Evolutionary conservation across 2,329 filamentous ascomycete genomes (phyloP).

Genomic region (Penicillium brasilianum): DNA sequence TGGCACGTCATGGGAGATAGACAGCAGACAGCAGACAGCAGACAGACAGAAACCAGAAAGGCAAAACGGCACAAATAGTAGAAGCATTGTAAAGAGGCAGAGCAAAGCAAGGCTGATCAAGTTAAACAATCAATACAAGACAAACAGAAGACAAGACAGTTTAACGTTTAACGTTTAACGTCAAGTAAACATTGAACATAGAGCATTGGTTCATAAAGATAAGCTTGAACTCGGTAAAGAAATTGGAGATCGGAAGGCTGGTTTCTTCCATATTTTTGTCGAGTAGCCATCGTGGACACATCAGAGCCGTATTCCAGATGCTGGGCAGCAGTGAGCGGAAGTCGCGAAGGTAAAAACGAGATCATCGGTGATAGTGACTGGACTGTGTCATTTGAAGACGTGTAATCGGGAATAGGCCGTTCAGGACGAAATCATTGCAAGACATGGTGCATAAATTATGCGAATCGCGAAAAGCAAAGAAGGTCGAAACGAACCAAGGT

Average conservation of each 20-base stretch:
- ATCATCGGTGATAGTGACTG: not conserved
- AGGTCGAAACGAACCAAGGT: not conserved
- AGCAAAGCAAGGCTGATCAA: not conserved
- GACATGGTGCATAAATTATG: not conserved
- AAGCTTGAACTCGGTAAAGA: not conserved
- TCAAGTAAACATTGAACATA: conserved; percentile 3
- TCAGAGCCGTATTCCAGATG: conserved; percentile 6
- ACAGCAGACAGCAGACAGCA: conserved; percentile 2
- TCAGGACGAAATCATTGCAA: not conserved
- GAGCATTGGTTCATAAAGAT: conserved; percentile 1
- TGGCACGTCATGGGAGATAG: conserved; percentile 12
- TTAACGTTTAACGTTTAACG: not conserved
- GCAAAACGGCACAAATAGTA: not conserved
- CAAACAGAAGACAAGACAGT: not conserved
- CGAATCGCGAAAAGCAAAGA: not conserved
- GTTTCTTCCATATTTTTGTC: conserved; percentile 24
- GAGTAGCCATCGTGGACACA: conserved; percentile 29
- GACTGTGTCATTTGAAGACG: not conserved
- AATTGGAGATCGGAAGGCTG: not conserved
- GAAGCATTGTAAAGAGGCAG: not conserved
- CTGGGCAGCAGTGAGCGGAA: conserved; percentile 5
- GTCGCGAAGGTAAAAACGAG: not conserved
- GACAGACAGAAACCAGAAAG: conserved; percentile 6
- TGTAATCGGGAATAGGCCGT: not conserved
- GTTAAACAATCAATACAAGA: not conserved